Base-by-base conservation (phyloP, 1,284 basidiomycete genomes). In the Fistulinella staudtii region DNA sequence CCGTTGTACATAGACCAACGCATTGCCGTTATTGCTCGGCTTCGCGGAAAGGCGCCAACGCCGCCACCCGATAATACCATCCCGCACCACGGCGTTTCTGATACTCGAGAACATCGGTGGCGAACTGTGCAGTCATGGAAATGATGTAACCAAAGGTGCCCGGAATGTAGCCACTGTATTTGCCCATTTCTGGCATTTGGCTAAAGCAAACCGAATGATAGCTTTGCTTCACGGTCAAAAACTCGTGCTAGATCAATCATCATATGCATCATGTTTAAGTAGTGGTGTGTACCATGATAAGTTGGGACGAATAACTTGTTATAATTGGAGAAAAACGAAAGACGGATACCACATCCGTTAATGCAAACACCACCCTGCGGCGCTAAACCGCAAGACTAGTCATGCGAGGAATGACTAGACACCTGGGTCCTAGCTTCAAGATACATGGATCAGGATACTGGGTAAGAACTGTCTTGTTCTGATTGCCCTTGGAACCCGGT, bases 341-440 rank as follows among this genome's bases (percentile, higher is more conserved):
- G n/a, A n/a, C n/a, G n/a, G n/a, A n/a, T n/a, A n/a, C n/a, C n/a
- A n/a, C n/a, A n/a, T n/a, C n/a, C n/a, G n/a, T n/a, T n/a, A n/a
- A n/a, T n/a, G n/a, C n/a, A n/a, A n/a, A n/a, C n/a, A n/a, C n/a
- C n/a, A n/a, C n/a, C n/a, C n/a, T n/a, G n/a, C n/a, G n/a, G n/a
- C n/a, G n/a, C n/a, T n/a, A n/a, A n/a, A n/a, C n/a, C n/a, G n/a
- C 34, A 23, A 23, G 13, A 13, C 67, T 66, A 49, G 70, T 58
- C 17, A 70, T 67, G 47, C 68, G 71, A 23, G 78, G 74, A 43
- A 77, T 71, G 27, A 77, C 65, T 8, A 72, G 64, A 1, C 74
- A 77, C 30, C 72, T 76, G 25, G 79, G 63, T 54, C 75, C 67
- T 41, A 79, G 60, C 38, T 69, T 69, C 9, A 73, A 70, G 15